Evolutionary conservation across 1,139 yeast genomes (phyloP).

Genomic region (Taiozyma sp.): DNA sequence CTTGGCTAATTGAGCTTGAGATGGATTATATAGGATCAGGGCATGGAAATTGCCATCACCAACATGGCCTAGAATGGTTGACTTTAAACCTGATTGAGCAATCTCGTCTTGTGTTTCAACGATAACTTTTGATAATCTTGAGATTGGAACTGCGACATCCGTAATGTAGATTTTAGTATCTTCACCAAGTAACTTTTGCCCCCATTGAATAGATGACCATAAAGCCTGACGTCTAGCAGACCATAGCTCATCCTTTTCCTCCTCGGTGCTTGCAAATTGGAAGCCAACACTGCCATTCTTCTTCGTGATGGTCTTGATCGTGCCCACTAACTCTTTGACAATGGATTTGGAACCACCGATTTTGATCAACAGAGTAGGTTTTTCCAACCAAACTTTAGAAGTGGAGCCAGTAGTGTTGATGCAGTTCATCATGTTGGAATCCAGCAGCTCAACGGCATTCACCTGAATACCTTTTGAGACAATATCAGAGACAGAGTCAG

Average conservation of each 20-base stretch:
- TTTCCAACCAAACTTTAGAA: constrained; percentile 44
- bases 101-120: constrained; percentile 47
- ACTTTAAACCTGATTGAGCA: constrained; percentile 41
- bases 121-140: constrained; percentile 44
- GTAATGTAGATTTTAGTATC: constrained; percentile 61
- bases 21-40: constrained; percentile 40
- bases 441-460: constrained; percentile 63
- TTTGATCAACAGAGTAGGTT: constrained; percentile 61
- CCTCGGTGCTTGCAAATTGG: constrained; percentile 49
- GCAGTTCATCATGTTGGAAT: constrained; percentile 51
- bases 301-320: constrained; percentile 37
- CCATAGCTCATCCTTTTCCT: constrained; percentile 60
- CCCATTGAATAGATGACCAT: constrained; percentile 65
- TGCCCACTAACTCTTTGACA: constrained; percentile 39
- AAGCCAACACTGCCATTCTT: constrained; percentile 37
- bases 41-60: constrained; percentile 70
- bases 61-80: constrained; percentile 55
- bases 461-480: constrained; percentile 51
- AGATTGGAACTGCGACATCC: constrained; percentile 61
- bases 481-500: constrained; percentile 52
- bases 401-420: constrained; percentile 41
- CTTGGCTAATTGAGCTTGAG: constrained; percentile 27
- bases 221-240: constrained; percentile 64
- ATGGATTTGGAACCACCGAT: constrained; percentile 52
- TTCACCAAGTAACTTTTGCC: constrained; percentile 36